Evolutionary conservation across 2,329 filamentous ascomycete genomes (phyloP).

Genomic region (Colletotrichum eremochloae): DNA sequence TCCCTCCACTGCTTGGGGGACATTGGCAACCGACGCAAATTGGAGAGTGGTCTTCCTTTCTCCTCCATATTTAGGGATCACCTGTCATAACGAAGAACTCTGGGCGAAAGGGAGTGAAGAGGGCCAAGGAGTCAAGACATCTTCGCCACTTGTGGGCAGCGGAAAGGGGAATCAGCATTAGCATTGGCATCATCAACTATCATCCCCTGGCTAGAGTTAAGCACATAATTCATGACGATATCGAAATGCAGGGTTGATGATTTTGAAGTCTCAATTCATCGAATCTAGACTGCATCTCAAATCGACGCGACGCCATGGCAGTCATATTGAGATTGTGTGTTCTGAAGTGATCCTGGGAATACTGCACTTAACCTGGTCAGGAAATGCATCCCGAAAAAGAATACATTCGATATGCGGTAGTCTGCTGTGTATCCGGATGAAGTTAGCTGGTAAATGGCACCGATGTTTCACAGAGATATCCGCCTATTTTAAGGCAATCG

Average conservation of each 20-base stretch:
- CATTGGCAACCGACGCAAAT: background rate
- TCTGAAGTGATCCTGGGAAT: too few species aligned
- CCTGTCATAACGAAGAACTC: background rate
- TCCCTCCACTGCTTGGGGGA: background rate
- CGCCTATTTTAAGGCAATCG: too few species aligned
- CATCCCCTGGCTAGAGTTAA: background rate
- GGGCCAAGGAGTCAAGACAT: background rate
- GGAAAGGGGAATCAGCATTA: background rate
- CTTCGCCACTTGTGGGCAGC: background rate
- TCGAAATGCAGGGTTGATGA: background rate
- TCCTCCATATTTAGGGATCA: background rate
- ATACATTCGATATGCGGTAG: too few species aligned
- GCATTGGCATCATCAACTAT: background rate
- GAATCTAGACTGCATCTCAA: background rate
- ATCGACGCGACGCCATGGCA: background rate
- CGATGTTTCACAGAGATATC: too few species aligned
- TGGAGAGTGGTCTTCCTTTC: background rate
- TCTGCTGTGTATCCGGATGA: too few species aligned
- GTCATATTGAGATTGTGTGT: background rate
- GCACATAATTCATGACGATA: background rate
- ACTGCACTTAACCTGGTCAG: too few species aligned
- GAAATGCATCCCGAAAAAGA: too few species aligned
- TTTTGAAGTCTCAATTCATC: background rate
- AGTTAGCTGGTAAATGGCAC: too few species aligned
- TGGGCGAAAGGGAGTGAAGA: too few species aligned